Evolutionary conservation across 257 asterid genomes (phyloP).

Genomic region (Striga asiatica): DNA sequence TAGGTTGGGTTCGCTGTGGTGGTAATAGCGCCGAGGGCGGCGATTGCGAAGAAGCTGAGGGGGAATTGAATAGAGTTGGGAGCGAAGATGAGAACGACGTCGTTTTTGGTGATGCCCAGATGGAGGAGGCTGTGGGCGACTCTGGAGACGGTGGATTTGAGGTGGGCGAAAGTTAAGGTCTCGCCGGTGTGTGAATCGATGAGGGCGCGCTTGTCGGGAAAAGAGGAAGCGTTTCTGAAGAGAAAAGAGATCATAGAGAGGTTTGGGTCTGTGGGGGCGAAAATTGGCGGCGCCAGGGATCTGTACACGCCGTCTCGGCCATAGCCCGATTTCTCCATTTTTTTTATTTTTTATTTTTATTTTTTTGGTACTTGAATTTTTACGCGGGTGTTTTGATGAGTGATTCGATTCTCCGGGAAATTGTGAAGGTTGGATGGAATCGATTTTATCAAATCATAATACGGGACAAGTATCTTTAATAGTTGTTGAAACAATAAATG

Average conservation of each 20-base stretch:
- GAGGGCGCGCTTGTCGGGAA: constrained; percentile 53
- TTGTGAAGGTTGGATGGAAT: too few species aligned
- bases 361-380: too few species aligned
- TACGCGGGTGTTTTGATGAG: too few species aligned
- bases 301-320: constrained; percentile 83
- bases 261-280: constrained; percentile 36
- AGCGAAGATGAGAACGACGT: constrained; percentile 59
- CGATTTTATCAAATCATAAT: too few species aligned
- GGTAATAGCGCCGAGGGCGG: constrained; percentile 72
- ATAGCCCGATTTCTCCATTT: constrained; percentile 90
- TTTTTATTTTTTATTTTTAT: too few species aligned
- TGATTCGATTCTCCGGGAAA: too few species aligned
- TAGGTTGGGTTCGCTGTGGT: constrained; percentile 69
- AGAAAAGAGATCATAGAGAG: constrained; percentile 61
- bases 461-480: too few species aligned
- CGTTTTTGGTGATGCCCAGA: constrained; percentile 56
- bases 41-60: constrained; percentile 41
- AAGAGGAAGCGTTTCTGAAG: constrained; percentile 61
- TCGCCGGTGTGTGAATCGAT: constrained; percentile 43
- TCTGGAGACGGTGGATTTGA: constrained; percentile 45
- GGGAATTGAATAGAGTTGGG: constrained; percentile 75
- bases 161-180: constrained; percentile 36
- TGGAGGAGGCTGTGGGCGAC: constrained; percentile 46
- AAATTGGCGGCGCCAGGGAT: constrained; percentile 52
- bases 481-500: too few species aligned